Conservation (phyloP, 148 eudicot genomes). For the Polygonum aviculare region DNA sequence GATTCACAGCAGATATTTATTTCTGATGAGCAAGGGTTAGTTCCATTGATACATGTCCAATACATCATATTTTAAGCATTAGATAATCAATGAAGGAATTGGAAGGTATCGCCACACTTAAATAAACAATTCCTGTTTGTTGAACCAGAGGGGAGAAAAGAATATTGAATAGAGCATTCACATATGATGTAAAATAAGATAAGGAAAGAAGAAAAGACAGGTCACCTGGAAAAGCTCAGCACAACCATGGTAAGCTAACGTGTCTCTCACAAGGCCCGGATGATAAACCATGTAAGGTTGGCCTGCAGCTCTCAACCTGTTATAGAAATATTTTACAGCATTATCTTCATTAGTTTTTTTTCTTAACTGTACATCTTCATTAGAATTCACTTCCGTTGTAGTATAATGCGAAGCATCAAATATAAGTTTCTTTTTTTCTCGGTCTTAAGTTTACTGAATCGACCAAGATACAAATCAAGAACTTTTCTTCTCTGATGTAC, state of each 20-base stretch:
- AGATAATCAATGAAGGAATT: neutral
- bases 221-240: conserved; percentile 92
- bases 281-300: conserved; percentile 83
- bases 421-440: neutral
- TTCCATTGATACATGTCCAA: neutral
- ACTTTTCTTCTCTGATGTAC: neutral
- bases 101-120: neutral
- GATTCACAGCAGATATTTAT: neutral
- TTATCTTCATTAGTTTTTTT: neutral
- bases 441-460: neutral
- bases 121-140: neutral
- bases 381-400: neutral
- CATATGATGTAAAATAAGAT: neutral
- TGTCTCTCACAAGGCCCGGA: conserved; percentile 79
- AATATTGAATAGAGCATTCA: neutral
- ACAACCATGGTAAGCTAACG: conserved; percentile 90
- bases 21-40: neutral
- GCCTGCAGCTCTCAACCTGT: conserved; percentile 73
- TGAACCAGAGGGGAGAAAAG: neutral
- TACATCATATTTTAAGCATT: neutral
- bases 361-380: neutral
- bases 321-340: conserved; percentile 1
- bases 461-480: neutral
- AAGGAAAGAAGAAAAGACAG: neutral
- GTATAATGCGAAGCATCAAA: neutral